These are phyloP conservation scores for Wickerhamiella shivajii DNA, from an alignment of 805 yeast species.

Conservation along the genomic window DNA sequence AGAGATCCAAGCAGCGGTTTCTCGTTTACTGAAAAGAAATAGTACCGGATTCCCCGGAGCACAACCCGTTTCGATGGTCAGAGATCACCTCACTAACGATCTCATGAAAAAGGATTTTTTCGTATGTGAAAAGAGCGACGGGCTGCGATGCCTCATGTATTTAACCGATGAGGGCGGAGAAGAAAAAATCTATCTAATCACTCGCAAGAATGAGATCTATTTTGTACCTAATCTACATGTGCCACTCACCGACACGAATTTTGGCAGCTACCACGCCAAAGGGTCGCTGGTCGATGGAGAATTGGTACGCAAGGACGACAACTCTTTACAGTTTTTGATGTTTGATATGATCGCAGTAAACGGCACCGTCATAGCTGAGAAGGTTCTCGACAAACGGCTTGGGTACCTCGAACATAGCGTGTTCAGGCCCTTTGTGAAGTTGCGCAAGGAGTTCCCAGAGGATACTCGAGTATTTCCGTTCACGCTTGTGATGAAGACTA, in stretches of 20 bases:
- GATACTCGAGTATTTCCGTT: slow-evolving; percentile 69
- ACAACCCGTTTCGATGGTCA: slow-evolving; percentile 85
- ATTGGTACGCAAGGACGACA: slow-evolving; percentile 39
- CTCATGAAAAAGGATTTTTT: slow-evolving; percentile 62
- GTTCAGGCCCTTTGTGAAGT: slow-evolving; percentile 64
- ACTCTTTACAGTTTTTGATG: slow-evolving; percentile 57
- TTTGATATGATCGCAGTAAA: slow-evolving; percentile 85
- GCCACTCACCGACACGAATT: slow-evolving; percentile 38
- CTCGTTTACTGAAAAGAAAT: slow-evolving; percentile 42
- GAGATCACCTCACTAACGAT: slow-evolving; percentile 50
- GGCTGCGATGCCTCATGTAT: slow-evolving; percentile 67
- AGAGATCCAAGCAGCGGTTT: slow-evolving; percentile 53
- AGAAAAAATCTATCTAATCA: slow-evolving; percentile 80
- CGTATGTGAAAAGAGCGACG: slow-evolving; percentile 95
- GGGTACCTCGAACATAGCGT: slow-evolving; percentile 76
- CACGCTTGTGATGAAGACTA: slow-evolving; percentile 70
- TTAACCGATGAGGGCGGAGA: slow-evolving; percentile 33
- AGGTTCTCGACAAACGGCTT: slow-evolving; percentile 64
- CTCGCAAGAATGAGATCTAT: slow-evolving; percentile 76
- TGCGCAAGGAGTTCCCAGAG: slow-evolving; percentile 56
- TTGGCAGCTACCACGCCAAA: slow-evolving; percentile 46
- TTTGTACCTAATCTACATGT: slow-evolving; percentile 68
- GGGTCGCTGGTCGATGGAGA: slow-evolving; percentile 94
- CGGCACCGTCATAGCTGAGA: slow-evolving; percentile 51
- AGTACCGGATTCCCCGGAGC: slow-evolving; percentile 61